A percentile compares a stretch with the other conserved stretches of the same genome.
phyloP scores from a whole-genome alignment of 2,329 filamentous ascomycete species.

The Orbilia quercus region DNA sequence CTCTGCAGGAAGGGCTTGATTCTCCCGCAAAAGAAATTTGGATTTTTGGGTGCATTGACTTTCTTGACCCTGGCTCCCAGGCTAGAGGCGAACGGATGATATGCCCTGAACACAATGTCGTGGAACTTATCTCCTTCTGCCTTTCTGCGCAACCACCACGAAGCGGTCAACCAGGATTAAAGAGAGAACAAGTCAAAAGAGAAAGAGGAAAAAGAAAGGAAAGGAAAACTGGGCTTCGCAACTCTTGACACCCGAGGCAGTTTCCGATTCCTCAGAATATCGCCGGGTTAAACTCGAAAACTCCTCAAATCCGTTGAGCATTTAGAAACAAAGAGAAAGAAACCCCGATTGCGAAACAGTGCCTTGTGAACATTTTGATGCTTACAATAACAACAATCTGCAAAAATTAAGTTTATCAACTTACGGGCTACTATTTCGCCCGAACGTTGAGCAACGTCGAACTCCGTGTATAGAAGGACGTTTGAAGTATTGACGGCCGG shows the following conservation, averaged over 20 bases:
- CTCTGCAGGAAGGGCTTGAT: constrained; percentile 28
- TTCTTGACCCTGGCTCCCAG: constrained; percentile 32
- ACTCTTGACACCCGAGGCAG: constrained; percentile 1
- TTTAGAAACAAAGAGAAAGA: no score
- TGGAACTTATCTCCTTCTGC: constrained; percentile 48
- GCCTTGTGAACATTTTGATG: not conserved
- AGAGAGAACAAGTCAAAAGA: constrained; percentile 9
- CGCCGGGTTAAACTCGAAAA: not conserved
- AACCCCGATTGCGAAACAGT: no score
- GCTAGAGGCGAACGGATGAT: constrained; percentile 48
- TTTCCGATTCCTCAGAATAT: not conserved
- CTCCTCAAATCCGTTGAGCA: not conserved
- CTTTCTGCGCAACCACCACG: constrained; percentile 45
- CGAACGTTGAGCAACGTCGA: not conserved
- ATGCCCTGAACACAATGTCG: constrained; percentile 41
- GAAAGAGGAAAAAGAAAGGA: constrained; percentile 7
- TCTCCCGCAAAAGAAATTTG: constrained; percentile 47
- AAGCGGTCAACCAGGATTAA: constrained; percentile 27
- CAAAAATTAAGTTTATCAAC: not conserved
- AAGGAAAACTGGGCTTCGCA: constrained; percentile 4
- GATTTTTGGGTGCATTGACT: constrained; percentile 34
- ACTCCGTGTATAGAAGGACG: not conserved
- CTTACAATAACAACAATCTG: not conserved
- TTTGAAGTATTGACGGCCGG: constrained; percentile 8
- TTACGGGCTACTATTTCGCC: not conserved